Percentiles rank a stretch among this genome's conserved stretches.
Evolutionary conservation across 768 basidiomycete genomes (phyloP).

Genomic region (Hemileccinum rubropunctum): DNA sequence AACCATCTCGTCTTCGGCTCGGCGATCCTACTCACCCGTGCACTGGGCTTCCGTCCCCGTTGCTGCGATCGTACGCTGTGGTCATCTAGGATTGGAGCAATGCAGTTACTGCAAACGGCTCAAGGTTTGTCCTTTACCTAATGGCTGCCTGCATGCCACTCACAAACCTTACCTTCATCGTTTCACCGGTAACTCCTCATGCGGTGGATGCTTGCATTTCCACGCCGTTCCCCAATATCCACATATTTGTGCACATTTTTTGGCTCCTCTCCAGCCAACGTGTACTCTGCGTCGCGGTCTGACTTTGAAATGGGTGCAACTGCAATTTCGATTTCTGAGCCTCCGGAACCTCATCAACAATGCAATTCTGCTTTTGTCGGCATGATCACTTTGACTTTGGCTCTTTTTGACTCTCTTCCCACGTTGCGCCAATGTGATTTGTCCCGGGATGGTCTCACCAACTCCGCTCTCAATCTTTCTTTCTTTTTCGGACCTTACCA

Average conservation of each 20-base stretch:
- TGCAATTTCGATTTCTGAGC: constrained; percentile 22
- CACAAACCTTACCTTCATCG: constrained; percentile 14
- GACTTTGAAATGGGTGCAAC: constrained; percentile 16
- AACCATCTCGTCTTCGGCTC: constrained; percentile 9
- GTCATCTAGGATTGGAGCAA: constrained; percentile 63
- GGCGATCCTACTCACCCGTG: constrained; percentile 10
- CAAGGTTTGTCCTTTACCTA: constrained; percentile 53
- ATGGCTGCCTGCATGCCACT: constrained; percentile 11
- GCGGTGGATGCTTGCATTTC: neutral
- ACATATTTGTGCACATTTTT: constrained; percentile 8
- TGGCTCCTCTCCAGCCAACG: constrained; percentile 4
- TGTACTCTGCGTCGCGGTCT: constrained; percentile 2
- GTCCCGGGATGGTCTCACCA: neutral
- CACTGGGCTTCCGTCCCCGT: constrained; percentile 5
- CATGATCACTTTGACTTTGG: neutral
- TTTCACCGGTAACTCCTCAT: constrained; percentile 7
- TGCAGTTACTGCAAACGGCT: constrained; percentile 86
- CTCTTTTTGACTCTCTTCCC: constrained; percentile 1
- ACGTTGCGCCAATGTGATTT: neutral
- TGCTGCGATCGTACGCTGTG: constrained; percentile 5
- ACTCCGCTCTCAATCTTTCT: neutral
- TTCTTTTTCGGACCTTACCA: constrained; percentile 16
- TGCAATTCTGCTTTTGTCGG: constrained; percentile 3
- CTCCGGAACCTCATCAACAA: constrained; percentile 26
- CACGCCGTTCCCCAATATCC: constrained; percentile 15